phyloP scores from a whole-genome alignment of 2,329 filamentous ascomycete species.

The Salinomyces thailandicus region DNA sequence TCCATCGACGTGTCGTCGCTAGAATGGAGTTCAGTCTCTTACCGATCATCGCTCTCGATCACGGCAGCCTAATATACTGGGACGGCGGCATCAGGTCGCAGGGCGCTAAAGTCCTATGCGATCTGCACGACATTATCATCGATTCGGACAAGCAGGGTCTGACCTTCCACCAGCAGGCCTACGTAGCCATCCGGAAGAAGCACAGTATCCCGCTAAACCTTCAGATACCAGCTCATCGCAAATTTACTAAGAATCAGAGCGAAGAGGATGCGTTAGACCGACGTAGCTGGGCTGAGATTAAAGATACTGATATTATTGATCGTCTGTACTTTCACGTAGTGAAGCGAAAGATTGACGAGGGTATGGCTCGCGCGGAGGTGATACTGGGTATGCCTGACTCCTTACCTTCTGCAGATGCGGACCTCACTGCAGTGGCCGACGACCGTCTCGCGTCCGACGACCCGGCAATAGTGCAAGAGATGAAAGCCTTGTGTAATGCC shows the following conservation, averaged over 20 bases:
- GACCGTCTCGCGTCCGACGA: background rate
- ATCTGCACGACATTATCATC: constrained; percentile 37
- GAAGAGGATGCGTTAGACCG: background rate
- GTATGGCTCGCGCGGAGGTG: constrained; percentile 8
- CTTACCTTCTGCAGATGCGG: no score
- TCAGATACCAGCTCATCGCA: constrained; percentile 20
- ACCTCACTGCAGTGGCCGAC: constrained; percentile 1
- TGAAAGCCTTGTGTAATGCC: background rate
- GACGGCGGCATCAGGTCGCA: constrained; percentile 19
- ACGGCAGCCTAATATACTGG: constrained; percentile 51
- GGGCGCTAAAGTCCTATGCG: constrained; percentile 17
- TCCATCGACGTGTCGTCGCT: constrained; percentile 1
- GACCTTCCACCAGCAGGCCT: constrained; percentile 36
- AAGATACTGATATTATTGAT: constrained; percentile 52
- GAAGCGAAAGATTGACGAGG: constrained; percentile 12
- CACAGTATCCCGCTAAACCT: constrained; percentile 29
- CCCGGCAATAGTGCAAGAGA: background rate
- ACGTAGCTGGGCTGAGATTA: no score
- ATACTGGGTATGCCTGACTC: background rate
- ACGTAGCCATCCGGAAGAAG: constrained; percentile 41
- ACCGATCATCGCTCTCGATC: constrained; percentile 54
- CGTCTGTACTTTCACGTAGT: constrained; percentile 33
- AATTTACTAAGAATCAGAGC: constrained; percentile 10
- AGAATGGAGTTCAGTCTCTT: constrained; percentile 34
- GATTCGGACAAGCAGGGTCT: constrained; percentile 39